Percentiles rank a stretch among this genome's conserved stretches.
Conservation (phyloP, 139 green algal species). For the Coccomyxa sp. region DNA sequence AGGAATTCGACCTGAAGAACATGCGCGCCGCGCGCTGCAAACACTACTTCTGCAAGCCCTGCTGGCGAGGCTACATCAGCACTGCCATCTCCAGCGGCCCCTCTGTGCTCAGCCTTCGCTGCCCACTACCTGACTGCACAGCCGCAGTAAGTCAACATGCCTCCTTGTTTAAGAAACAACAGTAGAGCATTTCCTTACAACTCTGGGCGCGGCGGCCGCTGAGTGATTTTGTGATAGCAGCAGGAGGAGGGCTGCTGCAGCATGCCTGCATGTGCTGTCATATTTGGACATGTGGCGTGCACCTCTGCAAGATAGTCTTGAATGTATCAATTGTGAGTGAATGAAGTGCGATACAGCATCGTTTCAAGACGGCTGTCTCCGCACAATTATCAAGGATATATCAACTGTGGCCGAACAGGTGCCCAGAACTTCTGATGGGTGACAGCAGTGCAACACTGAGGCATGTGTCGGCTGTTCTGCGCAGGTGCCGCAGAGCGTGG, state of each 20-base stretch:
- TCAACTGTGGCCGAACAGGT: too few species aligned
- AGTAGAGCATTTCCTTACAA: not conserved
- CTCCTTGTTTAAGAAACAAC: not conserved
- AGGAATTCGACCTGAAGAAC: slow-evolving; percentile 40
- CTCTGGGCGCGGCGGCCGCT: not conserved
- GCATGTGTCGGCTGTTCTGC: too few species aligned
- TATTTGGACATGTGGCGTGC: not conserved
- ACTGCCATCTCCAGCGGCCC: slow-evolving; percentile 46
- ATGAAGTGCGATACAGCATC: too few species aligned
- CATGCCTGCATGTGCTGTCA: not conserved
- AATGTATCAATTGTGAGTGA: too few species aligned
- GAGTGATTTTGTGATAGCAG: not conserved
- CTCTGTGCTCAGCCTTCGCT: slow-evolving; percentile 59
- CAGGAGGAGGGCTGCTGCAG: too few species aligned
- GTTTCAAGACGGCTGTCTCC: too few species aligned
- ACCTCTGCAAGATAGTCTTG: not conserved
- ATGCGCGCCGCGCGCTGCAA: slow-evolving; percentile 58
- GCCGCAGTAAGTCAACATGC: slow-evolving; percentile 9
- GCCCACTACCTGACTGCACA: slow-evolving; percentile 55
- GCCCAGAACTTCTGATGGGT: too few species aligned
- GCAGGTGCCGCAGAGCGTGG: slow-evolving; percentile 41
- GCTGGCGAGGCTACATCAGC: slow-evolving; percentile 67
- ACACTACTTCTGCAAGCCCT: slow-evolving; percentile 72
- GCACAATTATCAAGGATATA: too few species aligned
- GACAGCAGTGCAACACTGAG: too few species aligned